Conservation (phyloP, 1,139 yeast genomes). For the Eremothecium cymbalariae region DNA sequence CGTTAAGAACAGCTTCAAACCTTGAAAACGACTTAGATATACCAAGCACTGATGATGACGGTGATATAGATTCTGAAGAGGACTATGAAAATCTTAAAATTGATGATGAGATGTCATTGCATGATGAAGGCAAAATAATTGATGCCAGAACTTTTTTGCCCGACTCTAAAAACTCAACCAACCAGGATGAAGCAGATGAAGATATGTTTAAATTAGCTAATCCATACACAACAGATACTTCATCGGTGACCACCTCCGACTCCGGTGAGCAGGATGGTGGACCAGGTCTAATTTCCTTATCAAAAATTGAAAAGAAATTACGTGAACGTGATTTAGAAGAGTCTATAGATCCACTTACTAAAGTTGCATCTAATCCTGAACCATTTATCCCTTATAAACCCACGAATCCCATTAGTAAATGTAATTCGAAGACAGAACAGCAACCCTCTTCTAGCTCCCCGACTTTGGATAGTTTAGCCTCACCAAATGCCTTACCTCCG, state of each 20-base stretch:
- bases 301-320: constrained; percentile 23
- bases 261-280: constrained; percentile 23
- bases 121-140: constrained; percentile 11
- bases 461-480: constrained; percentile 47
- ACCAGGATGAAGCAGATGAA: constrained; percentile 4
- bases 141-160: constrained; percentile 13
- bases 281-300: constrained; percentile 23
- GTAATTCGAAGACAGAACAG: constrained; percentile 4
- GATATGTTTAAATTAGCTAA: constrained; percentile 1
- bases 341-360: constrained; percentile 26
- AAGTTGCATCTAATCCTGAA: constrained; percentile 11
- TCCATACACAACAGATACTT: neutral
- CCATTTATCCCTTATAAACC: constrained; percentile 10
- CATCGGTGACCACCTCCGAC: constrained; percentile 14
- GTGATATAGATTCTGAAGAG: constrained; percentile 1
- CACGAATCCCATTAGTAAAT: constrained; percentile 7
- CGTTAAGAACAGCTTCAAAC: too few relatives aligned
- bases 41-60: constrained; percentile 1
- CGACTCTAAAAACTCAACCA: too few relatives aligned
- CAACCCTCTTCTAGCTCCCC: constrained; percentile 18
- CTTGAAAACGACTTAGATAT: neutral
- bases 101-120: constrained; percentile 17
- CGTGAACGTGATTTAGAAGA: constrained; percentile 23
- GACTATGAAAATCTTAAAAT: constrained; percentile 6
- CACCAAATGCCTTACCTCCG: constrained; percentile 47